Percentiles rank a stretch among this genome's conserved stretches.
Evolutionary conservation across 139 green algal genomes (phyloP).

Genomic region (Eudorina sp.): DNA sequence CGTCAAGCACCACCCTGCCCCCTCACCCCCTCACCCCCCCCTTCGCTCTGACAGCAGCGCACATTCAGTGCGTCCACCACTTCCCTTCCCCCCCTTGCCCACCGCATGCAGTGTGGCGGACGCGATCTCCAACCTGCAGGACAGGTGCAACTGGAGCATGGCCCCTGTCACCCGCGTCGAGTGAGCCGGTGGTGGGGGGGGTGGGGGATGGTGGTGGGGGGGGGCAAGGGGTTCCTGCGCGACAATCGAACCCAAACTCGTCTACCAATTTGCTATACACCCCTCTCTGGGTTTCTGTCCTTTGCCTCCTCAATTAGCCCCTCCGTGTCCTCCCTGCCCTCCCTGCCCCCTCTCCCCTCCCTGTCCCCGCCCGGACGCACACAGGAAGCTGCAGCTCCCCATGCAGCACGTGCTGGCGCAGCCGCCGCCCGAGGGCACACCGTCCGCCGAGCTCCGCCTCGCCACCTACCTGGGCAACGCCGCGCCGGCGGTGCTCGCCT

Average conservation of each 20-base stretch:
- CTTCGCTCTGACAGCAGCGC: neutral
- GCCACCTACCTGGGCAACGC: neutral
- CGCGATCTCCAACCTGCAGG: conserved; percentile 5
- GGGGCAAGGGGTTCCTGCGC: no score
- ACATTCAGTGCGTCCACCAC: neutral
- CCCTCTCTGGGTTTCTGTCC: no score
- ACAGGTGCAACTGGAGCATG: neutral
- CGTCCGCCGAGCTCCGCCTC: neutral
- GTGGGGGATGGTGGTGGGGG: no score
- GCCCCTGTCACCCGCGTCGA: neutral
- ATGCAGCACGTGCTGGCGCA: neutral
- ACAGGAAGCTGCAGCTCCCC: neutral
- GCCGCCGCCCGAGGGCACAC: neutral
- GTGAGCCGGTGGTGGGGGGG: neutral
- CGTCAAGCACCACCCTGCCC: neutral
- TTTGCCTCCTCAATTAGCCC: no score
- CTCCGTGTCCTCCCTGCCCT: no score
- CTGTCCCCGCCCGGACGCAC: no score
- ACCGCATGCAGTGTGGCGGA: neutral
- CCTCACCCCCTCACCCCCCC: no score
- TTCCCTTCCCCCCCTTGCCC: neutral
- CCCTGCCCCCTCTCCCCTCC: no score
- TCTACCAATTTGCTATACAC: no score
- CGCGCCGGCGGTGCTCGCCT: conserved; percentile 18
- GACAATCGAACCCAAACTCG: no score